Conservation (phyloP, 108 stramenopile genomes). For the Cyclotella choctawhatcheeana region DNA sequence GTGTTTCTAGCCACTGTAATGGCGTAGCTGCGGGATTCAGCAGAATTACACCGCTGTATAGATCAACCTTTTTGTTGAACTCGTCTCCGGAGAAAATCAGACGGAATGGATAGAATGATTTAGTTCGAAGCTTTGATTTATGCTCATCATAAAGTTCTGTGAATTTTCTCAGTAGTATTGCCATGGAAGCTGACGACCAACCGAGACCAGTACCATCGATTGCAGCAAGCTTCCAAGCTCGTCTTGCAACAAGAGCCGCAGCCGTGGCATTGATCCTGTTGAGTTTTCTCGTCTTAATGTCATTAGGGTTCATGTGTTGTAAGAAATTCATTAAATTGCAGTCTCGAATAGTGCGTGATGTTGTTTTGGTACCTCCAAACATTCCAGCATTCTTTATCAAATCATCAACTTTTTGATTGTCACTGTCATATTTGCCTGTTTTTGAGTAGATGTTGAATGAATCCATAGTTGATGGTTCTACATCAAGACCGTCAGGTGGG, state of each 20-base stretch:
- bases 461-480: no score
- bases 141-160: constrained; percentile 73
- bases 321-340: constrained; percentile 63
- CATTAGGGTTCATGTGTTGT: constrained; percentile 25
- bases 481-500: constrained; percentile 24
- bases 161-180: constrained; percentile 54
- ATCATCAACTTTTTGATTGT: constrained; percentile 13
- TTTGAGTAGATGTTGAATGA: no score
- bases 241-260: constrained; percentile 68
- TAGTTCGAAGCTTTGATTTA: constrained; percentile 46
- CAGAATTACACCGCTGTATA: constrained; percentile 63
- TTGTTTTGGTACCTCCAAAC: constrained; percentile 49
- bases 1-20: constrained; percentile 68
- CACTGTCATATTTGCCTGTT: no score
- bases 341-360: constrained; percentile 27
- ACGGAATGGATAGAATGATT: constrained; percentile 84
- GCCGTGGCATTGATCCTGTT: constrained; percentile 74
- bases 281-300: constrained; percentile 61
- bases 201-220: constrained; percentile 80
- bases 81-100: constrained; percentile 66
- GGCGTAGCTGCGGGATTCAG: constrained; percentile 72
- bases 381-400: constrained; percentile 30
- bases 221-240: constrained; percentile 70
- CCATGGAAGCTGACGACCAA: constrained; percentile 73
- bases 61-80: constrained; percentile 54